Evolutionary conservation across 208 protist genomes (phyloP), one percentile per base, ranked within the genome.

Genomic region (Trypanosoma cruzi): DNA sequence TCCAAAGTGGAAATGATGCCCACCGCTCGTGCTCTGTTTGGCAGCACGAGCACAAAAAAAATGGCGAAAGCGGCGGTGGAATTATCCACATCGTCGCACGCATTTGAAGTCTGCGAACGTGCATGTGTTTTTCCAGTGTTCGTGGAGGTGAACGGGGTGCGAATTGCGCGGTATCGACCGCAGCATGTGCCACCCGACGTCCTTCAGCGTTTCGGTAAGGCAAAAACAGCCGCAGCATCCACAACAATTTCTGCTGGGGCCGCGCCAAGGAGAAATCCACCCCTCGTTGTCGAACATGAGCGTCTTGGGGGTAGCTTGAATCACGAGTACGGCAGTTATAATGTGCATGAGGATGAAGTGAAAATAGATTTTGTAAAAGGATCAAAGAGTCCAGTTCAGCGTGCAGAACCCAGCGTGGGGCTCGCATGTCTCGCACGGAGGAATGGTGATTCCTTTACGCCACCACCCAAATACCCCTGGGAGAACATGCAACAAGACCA

Each of bases 131-230:
- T 57, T 57, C 68, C 57, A 13, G 34, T 46, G 8, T 75, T 75
- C 68, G 42, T 75, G 13, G 71, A 75, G 26, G 63, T 75, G 31
- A 68, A 64, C 56, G 71, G 71, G 18, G 31, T 57, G 14, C 71
- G 71, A 7, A 52, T 75, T 42, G 71, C 71, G 26, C 61, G 71
- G 10, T 63, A 68, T 59, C 71, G 62, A 22, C 24, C 22, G 4
- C 6, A 22, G 4, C 18, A 26, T 57, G 56, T 57, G 16, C 54
- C 63, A 26, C 24, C n/a, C 26, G 34, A 20, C 18, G 34, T 55
- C 14, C 18, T 37, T 11, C 42, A 44, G 31, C 46, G 20, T 14
- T 14, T 44, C 40, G 40, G 40, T n/a, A n/a, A n/a, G n/a, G n/a
- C n/a, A n/a, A n/a, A n/a, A n/a, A n/a, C n/a, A n/a, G n/a, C 29